Base-by-base conservation (phyloP, 106 monocot genomes). In the Acorus gramineus region DNA sequence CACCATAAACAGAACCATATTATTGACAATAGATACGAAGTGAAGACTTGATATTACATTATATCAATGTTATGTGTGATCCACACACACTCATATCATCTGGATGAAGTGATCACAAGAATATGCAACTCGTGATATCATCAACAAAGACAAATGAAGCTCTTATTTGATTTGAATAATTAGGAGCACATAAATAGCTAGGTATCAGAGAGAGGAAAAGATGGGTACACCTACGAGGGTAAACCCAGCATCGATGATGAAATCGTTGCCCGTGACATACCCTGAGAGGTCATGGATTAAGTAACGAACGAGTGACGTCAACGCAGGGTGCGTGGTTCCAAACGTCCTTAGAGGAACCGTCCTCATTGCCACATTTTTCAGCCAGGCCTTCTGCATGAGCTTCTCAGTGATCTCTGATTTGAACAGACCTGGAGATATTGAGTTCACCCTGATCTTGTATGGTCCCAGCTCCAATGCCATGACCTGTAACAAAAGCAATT, bases 401-500 rank as follows among this genome's bases (percentile, higher is more conserved):
- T 68, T 74, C 44, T 77, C 71, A 4, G 92, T 92, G 55, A 87
- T 92, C 84, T 92, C 92, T 5, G 84, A 87, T 55, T 82, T 87
- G 77, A 87, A 92, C 71, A 92, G 14, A 14, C 92, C 92, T n/a
- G 92, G 92, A 9, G 84, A 74, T 67, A 87, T 76, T 1, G 92
- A 77, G 73, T 87, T 92, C 47, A 78, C 87, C 43, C 92, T 62
- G 51, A 92, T 92, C n/a, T 70, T 73, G 58, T 72, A 68, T 48
- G 8, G 56, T 43, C 92, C 87, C 44, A 92, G 70, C 77, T 87
- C 87, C 76, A 92, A 47, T 2, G 92, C 84, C 81, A 92, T 92
- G 2, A 77, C 64, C 92, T 87, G 64, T 50, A 63, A 48, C 45
- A 47, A 44, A 63, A 46, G 46, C 8, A 70, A 56, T 7, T 57